Evolutionary conservation across 129 eudicot species (phyloP).

Genomic region (Rutidosis leptorrhynchoides): DNA sequence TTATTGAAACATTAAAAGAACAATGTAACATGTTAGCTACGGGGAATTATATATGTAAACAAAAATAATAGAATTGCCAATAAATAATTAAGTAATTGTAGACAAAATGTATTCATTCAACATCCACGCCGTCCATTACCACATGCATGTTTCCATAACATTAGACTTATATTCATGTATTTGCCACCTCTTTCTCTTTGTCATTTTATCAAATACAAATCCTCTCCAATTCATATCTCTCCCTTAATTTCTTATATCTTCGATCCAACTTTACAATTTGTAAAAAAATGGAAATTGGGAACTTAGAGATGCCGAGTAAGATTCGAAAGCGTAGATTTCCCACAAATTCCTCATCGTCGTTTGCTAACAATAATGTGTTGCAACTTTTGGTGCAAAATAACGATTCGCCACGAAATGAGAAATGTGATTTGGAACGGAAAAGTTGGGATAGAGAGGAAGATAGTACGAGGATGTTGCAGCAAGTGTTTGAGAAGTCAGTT

Average conservation of each 20-base stretch:
- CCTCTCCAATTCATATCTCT: constrained; percentile 16
- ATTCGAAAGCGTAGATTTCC: constrained; percentile 66
- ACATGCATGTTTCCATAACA: constrained; percentile 37
- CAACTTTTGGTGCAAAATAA: constrained; percentile 51
- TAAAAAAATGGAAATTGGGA: constrained; percentile 35
- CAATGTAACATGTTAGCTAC: constrained; percentile 36
- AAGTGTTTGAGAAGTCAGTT: constrained; percentile 24
- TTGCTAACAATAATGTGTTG: constrained; percentile 41
- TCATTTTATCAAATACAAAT: constrained; percentile 25
- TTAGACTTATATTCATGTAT: constrained; percentile 50
- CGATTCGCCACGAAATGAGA: constrained; percentile 36
- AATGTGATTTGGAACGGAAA: neutral
- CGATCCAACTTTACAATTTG: constrained; percentile 21
- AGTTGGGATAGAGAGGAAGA: constrained; percentile 42
- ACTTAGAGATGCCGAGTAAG: constrained; percentile 55
- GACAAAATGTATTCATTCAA: constrained; percentile 40
- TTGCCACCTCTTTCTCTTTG: constrained; percentile 49
- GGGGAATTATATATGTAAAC: constrained; percentile 18
- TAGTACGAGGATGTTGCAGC: constrained; percentile 28
- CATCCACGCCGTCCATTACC: constrained; percentile 31
- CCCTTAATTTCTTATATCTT: constrained; percentile 5
- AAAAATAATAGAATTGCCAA: neutral
- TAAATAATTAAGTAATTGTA: constrained; percentile 14
- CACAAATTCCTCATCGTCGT: constrained; percentile 64
- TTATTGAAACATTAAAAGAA: constrained; percentile 27